Conservation (phyloP, 116 monocot genomes). For the Zostera marina region DNA sequence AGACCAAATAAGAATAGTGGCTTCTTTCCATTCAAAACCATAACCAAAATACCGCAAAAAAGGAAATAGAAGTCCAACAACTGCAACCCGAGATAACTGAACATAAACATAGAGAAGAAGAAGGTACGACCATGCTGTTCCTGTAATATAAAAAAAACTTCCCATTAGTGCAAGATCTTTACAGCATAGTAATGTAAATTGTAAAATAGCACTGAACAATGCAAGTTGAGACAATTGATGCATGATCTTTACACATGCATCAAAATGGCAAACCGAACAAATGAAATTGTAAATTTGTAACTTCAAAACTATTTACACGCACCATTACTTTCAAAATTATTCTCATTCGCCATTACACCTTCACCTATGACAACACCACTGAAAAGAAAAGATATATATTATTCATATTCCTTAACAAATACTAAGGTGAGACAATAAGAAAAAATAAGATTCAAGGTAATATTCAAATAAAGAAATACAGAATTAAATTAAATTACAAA, state of each 20-base stretch:
- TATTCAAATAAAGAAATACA: too few relatives aligned
- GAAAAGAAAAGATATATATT: slow-evolving; percentile 2
- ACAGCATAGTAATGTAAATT: too few relatives aligned
- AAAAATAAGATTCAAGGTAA: neutral
- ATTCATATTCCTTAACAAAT: neutral
- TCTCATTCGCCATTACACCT: slow-evolving; percentile 40
- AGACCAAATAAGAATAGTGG: slow-evolving; percentile 77
- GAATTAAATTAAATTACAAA: too few relatives aligned
- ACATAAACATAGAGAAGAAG: slow-evolving; percentile 87
- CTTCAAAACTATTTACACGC: slow-evolving; percentile 3
- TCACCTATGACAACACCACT: slow-evolving; percentile 98
- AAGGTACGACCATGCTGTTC: slow-evolving; percentile 80
- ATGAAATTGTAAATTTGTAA: neutral
- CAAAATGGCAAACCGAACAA: neutral
- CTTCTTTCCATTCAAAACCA: slow-evolving; percentile 89
- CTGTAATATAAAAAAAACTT: slow-evolving; percentile 28
- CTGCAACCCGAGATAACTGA: slow-evolving; percentile 56
- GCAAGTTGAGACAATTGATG: neutral
- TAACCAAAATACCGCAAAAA: slow-evolving; percentile 76
- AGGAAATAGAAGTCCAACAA: slow-evolving; percentile 72
- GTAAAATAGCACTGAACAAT: too few relatives aligned
- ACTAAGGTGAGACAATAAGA: neutral
- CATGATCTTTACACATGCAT: neutral
- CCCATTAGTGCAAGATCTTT: too few relatives aligned
- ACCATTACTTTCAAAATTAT: slow-evolving; percentile 68